Percentiles rank a stretch among this genome's conserved stretches.
These are phyloP conservation scores for Pseudogymnoascus sp. DNA, from an alignment of 2,329 filamentous ascomycete species.

Conservation along the genomic window DNA sequence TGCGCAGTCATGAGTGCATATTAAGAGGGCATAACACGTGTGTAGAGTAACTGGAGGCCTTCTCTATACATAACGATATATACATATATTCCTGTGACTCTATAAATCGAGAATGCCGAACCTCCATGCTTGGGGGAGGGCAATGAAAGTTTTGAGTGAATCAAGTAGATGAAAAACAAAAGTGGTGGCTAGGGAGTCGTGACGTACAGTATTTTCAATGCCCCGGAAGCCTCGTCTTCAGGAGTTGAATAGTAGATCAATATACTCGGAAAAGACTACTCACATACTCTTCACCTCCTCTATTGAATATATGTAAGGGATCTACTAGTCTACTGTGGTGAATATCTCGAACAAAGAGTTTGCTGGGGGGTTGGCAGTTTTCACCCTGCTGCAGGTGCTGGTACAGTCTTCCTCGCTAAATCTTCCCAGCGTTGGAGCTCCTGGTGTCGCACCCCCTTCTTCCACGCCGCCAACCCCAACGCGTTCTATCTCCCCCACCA, in stretches of 20 bases:
- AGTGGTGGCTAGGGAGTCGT: constrained; percentile 1
- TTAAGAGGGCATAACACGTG: neutral
- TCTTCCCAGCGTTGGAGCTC: neutral
- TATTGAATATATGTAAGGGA: neutral
- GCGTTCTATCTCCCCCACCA: neutral
- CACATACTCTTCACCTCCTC: neutral
- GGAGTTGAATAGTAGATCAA: neutral
- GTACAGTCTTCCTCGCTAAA: neutral
- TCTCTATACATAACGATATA: neutral
- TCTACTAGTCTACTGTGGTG: neutral
- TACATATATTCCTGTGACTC: neutral
- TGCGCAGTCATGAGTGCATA: neutral
- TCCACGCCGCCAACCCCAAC: constrained; percentile 3
- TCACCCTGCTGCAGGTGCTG: neutral
- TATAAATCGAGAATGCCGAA: neutral
- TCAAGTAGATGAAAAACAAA: constrained; percentile 2
- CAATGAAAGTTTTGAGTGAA: neutral
- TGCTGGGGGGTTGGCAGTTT: constrained; percentile 1
- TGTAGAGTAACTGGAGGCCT: neutral
- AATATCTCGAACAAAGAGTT: neutral
- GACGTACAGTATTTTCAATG: neutral
- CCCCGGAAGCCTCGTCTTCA: neutral
- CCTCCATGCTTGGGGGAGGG: neutral
- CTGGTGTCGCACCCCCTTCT: neutral
- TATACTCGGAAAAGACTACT: neutral